Evolutionary conservation across 1,284 basidiomycete species (phyloP).

Genomic region (Leccinum glutinopallens): DNA sequence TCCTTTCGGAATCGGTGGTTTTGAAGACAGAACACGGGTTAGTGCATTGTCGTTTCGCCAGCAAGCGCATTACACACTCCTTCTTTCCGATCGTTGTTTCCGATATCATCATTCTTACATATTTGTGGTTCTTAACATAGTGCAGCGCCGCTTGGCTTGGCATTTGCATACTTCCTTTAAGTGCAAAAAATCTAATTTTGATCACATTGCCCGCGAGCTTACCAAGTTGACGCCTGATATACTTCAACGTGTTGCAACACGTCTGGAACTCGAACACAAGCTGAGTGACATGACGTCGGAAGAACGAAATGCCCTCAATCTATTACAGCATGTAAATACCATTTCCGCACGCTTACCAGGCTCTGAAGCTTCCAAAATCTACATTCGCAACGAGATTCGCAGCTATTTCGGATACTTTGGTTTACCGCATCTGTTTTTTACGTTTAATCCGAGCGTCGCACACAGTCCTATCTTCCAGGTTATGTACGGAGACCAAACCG

Average conservation of each 20-base stretch:
- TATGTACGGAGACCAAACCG: constrained; percentile 11
- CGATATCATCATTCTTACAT: too few species aligned
- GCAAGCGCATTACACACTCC: too few species aligned
- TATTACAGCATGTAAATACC: constrained; percentile 12
- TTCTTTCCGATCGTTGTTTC: too few species aligned
- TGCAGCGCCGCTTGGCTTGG: too few species aligned
- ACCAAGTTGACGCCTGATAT: too few species aligned
- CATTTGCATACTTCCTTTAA: too few species aligned
- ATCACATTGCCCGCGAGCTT: too few species aligned
- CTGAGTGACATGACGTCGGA: background rate
- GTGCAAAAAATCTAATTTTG: too few species aligned
- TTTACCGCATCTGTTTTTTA: constrained; percentile 16
- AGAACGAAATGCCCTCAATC: background rate
- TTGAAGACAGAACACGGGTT: too few species aligned
- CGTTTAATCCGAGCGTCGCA: constrained; percentile 12
- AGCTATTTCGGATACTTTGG: constrained; percentile 19
- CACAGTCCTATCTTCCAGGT: constrained; percentile 24
- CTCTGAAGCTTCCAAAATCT: constrained; percentile 16
- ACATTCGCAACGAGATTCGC: background rate
- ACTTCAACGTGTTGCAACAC: background rate
- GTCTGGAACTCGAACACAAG: constrained; percentile 7
- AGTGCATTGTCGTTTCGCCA: too few species aligned
- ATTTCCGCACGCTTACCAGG: constrained; percentile 14
- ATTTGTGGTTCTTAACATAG: too few species aligned
- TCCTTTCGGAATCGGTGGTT: too few species aligned